A percentile compares a stretch with the other conserved stretches of the same genome.
Conservation (phyloP, 305 asterid genomes). For the Striga hermonthica region DNA sequence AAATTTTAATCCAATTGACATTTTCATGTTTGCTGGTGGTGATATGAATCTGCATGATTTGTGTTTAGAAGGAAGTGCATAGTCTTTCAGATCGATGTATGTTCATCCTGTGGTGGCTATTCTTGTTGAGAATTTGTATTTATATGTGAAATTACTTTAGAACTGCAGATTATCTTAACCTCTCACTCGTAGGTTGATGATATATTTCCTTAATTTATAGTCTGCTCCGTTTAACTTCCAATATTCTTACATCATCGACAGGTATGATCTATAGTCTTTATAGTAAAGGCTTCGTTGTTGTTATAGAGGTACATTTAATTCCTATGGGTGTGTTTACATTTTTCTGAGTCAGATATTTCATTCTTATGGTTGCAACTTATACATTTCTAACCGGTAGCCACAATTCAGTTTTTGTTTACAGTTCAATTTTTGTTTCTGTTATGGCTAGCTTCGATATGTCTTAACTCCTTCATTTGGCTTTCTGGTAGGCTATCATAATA, state of each 20-base stretch:
- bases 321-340: too few relatives aligned
- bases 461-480: conserved; percentile 11
- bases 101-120: conserved; percentile 8
- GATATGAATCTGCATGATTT: background rate
- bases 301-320: too few relatives aligned
- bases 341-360: too few relatives aligned
- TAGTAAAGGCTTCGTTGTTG: too few relatives aligned
- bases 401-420: background rate
- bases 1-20: conserved; percentile 11
- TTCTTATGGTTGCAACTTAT: too few relatives aligned
- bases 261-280: too few relatives aligned
- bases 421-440: conserved; percentile 10
- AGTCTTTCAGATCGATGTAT: conserved; percentile 22
- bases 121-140: conserved; percentile 17
- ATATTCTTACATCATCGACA: too few relatives aligned
- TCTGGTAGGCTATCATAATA: conserved; percentile 26
- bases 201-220: too few relatives aligned
- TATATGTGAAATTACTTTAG: too few relatives aligned
- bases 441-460: background rate
- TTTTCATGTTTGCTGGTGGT: conserved; percentile 15
- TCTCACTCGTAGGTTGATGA: background rate
- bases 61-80: background rate
- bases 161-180: conserved; percentile 18
- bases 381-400: too few relatives aligned
- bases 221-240: too few relatives aligned